Conservation (phyloP, 805 yeast species). For the Lipomyces orientalis region DNA sequence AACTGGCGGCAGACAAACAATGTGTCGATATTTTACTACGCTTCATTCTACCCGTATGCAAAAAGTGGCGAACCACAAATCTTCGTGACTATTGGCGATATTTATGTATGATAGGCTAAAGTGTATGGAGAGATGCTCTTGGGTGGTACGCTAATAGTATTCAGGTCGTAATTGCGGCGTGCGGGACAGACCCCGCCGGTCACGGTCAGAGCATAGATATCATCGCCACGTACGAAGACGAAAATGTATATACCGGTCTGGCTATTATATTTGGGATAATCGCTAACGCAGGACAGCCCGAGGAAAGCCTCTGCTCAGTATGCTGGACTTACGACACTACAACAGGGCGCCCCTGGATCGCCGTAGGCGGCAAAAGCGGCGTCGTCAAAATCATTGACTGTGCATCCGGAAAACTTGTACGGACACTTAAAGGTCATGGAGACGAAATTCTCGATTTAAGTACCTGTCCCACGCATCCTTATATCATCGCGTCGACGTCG, state of each 20-base stretch:
- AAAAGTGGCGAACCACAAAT: conserved; percentile 17
- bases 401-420: conserved; percentile 26
- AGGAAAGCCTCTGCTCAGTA: conserved; percentile 31
- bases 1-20: conserved; percentile 12
- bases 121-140: not conserved
- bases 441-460: conserved; percentile 35
- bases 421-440: conserved; percentile 30
- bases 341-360: conserved; percentile 30
- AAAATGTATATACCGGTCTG: conserved; percentile 12
- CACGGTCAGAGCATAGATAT: conserved; percentile 13
- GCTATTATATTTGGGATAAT: not conserved
- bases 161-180: conserved; percentile 21
- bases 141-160: not conserved
- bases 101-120: conserved; percentile 15
- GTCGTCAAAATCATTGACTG: conserved; percentile 32
- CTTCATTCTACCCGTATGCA: conserved; percentile 23
- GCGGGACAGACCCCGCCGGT: conserved; percentile 10
- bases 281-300: conserved; percentile 16
- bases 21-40: conserved; percentile 30
- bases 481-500: conserved; percentile 72
- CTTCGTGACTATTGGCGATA: conserved; percentile 31
- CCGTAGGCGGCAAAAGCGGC: conserved; percentile 35
- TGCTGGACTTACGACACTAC: conserved; percentile 26
- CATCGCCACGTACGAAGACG: conserved; percentile 26
- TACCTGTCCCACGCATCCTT: conserved; percentile 20